Evolutionary conservation across 768 basidiomycete genomes (phyloP).

Genomic region (Hortiboletus flavorubellus): DNA sequence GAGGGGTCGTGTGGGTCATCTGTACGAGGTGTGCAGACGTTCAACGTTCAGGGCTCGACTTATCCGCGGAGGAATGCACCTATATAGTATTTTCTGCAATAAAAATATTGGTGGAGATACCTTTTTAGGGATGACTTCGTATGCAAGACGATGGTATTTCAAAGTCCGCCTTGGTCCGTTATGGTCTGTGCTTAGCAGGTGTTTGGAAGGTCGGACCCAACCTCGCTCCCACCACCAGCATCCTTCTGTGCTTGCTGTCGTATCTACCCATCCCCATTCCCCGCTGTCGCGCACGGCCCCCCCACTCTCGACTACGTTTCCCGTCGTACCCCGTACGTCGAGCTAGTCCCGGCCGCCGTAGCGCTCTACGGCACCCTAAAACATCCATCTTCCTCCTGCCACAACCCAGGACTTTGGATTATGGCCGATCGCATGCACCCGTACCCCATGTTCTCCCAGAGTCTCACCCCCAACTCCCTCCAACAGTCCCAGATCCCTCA

Average conservation of each 20-base stretch:
- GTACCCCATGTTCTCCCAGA: slow-evolving; percentile 52
- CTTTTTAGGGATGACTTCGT: slow-evolving; percentile 11
- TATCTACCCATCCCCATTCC: slow-evolving; percentile 35
- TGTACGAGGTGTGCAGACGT: neutral
- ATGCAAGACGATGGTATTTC: slow-evolving; percentile 22
- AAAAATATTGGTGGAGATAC: slow-evolving; percentile 13
- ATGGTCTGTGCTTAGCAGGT: slow-evolving; percentile 38
- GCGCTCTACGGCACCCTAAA: slow-evolving; percentile 26
- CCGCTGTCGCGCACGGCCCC: slow-evolving; percentile 46
- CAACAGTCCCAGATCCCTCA: slow-evolving; percentile 42
- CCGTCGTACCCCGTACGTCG: slow-evolving; percentile 21
- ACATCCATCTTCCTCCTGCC: slow-evolving; percentile 29
- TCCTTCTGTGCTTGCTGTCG: slow-evolving; percentile 34
- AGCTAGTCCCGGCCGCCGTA: slow-evolving; percentile 24
- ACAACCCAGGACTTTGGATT: slow-evolving; percentile 33
- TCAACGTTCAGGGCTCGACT: neutral
- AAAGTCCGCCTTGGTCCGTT: slow-evolving; percentile 35
- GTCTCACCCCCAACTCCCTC: slow-evolving; percentile 44
- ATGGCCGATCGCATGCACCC: slow-evolving; percentile 62
- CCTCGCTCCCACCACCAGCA: slow-evolving; percentile 60
- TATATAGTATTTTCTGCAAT: slow-evolving; percentile 16
- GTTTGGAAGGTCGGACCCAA: slow-evolving; percentile 44
- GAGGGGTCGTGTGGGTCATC: neutral
- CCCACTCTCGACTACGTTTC: slow-evolving; percentile 26
- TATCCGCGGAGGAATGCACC: slow-evolving; percentile 9